Conservation (phyloP, 805 yeast genomes). For the Ogataea nonfermentans region DNA sequence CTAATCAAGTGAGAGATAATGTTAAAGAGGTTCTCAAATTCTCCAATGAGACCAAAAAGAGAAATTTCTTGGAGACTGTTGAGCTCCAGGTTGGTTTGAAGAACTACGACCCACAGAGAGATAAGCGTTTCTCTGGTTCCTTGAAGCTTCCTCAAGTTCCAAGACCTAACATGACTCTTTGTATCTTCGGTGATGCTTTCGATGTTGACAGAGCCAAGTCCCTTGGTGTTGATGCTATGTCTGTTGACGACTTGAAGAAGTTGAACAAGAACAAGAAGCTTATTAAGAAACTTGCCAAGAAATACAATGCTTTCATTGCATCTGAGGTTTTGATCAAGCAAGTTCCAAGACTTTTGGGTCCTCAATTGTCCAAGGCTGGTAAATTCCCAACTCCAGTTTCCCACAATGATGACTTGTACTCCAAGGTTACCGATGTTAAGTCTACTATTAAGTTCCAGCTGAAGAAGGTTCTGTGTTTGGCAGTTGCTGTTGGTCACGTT, state of each 20-base stretch:
- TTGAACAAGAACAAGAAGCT: conserved; percentile 99
- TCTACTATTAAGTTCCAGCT: conserved; percentile 99
- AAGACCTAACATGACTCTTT: conserved; percentile 99
- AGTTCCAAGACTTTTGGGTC: conserved; percentile 99
- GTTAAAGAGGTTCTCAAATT: conserved; percentile 86
- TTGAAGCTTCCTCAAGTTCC: conserved; percentile 98
- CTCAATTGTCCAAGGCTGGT: conserved; percentile 99
- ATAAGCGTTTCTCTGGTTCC: conserved; percentile 99
- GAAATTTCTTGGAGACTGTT: conserved; percentile 99
- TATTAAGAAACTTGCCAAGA: conserved; percentile 99
- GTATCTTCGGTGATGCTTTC: conserved; percentile 99
- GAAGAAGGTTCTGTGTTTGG: conserved; percentile 99
- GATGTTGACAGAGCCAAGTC: conserved; percentile 99
- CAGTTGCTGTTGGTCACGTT: conserved; percentile 99
- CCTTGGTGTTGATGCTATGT: conserved; percentile 98
- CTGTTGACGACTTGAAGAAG: conserved; percentile 99
- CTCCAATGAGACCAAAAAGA: conserved; percentile 97
- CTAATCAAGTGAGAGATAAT: conserved; percentile 94
- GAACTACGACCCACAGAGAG: conserved; percentile 99
- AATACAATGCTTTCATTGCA: conserved; percentile 99
- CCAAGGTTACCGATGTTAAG: conserved; percentile 94
- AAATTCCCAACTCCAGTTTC: conserved; percentile 99
- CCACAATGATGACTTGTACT: conserved; percentile 96
- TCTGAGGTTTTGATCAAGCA: conserved; percentile 99
- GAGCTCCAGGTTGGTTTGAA: conserved; percentile 99